Conservation (phyloP, 352 stramenopile genomes). For the Phytophthora pistaciae region DNA sequence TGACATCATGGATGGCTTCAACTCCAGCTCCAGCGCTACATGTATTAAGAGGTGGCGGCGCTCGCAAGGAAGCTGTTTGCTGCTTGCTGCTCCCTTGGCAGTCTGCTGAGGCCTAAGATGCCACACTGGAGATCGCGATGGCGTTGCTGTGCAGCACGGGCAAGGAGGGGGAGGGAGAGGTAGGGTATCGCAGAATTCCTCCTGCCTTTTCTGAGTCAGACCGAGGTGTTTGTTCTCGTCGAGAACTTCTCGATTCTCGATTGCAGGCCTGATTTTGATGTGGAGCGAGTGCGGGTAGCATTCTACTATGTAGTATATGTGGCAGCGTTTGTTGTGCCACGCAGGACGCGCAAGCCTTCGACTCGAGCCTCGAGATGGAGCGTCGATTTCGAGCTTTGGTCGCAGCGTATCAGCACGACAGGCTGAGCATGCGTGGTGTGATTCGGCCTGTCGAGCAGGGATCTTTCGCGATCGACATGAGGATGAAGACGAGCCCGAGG, state of each 20-base stretch:
- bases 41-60: background rate
- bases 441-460: slow-evolving; percentile 1
- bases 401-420: background rate
- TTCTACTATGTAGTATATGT: too few relatives aligned
- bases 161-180: background rate
- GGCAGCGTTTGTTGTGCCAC: too few relatives aligned
- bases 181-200: slow-evolving; percentile 4
- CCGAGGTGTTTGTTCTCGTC: background rate
- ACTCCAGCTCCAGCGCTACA: slow-evolving; percentile 4
- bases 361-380: background rate
- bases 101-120: background rate
- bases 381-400: slow-evolving; percentile 8
- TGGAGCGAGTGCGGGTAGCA: background rate
- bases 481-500: slow-evolving; percentile 23
- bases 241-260: background rate
- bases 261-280: slow-evolving; percentile 17
- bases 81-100: background rate
- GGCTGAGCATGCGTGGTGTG: background rate
- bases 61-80: background rate
- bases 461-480: background rate
- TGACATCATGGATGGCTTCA: slow-evolving; percentile 34
- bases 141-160: background rate
- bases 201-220: slow-evolving; percentile 25
- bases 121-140: background rate
- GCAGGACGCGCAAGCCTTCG: background rate